phyloP scores from a whole-genome alignment of 768 basidiomycete genomes.

The Panaeolus cyanescens region DNA sequence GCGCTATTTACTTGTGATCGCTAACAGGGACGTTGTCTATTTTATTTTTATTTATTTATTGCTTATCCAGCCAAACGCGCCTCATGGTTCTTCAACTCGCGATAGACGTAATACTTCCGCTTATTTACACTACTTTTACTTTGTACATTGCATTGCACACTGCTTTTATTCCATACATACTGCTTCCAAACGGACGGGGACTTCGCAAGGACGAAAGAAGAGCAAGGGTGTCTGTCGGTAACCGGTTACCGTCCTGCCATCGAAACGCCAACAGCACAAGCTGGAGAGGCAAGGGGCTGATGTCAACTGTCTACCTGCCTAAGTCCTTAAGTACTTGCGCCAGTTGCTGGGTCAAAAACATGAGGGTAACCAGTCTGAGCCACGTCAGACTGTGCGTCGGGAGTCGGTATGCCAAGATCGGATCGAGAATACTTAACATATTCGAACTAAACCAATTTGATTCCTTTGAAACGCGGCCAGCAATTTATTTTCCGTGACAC shows the following conservation, averaged over 20 bases:
- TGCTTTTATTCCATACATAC: slow-evolving; percentile 4
- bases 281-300: no score
- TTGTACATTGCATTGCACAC: slow-evolving; percentile 21
- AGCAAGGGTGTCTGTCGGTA: not conserved
- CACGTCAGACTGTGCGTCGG: not conserved
- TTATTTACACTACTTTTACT: slow-evolving; percentile 11
- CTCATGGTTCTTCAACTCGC: slow-evolving; percentile 92
- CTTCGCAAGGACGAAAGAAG: not conserved
- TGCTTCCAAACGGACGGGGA: not conserved
- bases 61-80: slow-evolving; percentile 75
- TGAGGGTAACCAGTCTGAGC: no score
- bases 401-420: not conserved
- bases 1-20: slow-evolving; percentile 12
- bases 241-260: not conserved
- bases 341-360: no score
- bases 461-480: slow-evolving; percentile 35
- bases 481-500: slow-evolving; percentile 24
- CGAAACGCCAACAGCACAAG: no score
- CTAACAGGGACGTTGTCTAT: slow-evolving; percentile 8
- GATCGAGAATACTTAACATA: not conserved
- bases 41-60: slow-evolving; percentile 16
- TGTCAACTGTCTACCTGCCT: no score
- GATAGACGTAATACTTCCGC: slow-evolving; percentile 40
- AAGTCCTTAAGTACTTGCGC: no score
- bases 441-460: slow-evolving; percentile 1